Evolutionary conservation across 345 rosid species (phyloP).

Genomic region (Ricinus communis): DNA sequence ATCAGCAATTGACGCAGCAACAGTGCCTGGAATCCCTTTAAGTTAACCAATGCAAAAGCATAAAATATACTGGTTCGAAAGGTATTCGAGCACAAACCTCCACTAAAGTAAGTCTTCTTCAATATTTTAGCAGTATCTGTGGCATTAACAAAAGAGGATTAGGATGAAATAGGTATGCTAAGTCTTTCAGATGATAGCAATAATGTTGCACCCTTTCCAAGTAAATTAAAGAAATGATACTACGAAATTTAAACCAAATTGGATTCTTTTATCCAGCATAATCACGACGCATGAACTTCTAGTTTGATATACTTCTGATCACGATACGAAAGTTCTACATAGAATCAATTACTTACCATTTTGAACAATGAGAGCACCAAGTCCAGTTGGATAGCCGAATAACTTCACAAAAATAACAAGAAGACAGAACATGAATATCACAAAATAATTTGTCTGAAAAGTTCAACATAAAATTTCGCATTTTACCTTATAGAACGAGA

Average conservation of each 20-base stretch:
- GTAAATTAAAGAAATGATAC: conserved; percentile 1
- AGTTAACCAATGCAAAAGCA: not conserved
- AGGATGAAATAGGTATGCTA: conserved; percentile 2
- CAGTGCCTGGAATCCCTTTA: conserved; percentile 65
- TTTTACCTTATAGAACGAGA: conserved; percentile 76
- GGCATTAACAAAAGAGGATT: conserved; percentile 11
- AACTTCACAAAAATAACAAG: conserved; percentile 45
- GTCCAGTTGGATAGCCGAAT: conserved; percentile 99
- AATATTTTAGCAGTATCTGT: conserved; percentile 86
- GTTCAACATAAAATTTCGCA: not conserved
- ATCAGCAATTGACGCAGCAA: conserved; percentile 90
- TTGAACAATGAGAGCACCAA: conserved; percentile 85
- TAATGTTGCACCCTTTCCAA: not conserved
- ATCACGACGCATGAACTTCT: not conserved
- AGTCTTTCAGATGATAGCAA: not conserved
- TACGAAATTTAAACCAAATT: not conserved
- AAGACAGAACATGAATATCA: conserved; percentile 21
- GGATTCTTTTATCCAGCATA: not conserved
- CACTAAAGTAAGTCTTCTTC: conserved; percentile 85
- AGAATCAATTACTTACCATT: conserved; percentile 57
- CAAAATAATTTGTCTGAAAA: conserved; percentile 4
- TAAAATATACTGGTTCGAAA: conserved; percentile 3
- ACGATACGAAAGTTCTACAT: not conserved
- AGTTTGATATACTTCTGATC: not conserved
- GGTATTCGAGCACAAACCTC: conserved; percentile 60